phyloP scores from a whole-genome alignment of 805 yeast genomes.

The Nakazawaea anatomiae region DNA sequence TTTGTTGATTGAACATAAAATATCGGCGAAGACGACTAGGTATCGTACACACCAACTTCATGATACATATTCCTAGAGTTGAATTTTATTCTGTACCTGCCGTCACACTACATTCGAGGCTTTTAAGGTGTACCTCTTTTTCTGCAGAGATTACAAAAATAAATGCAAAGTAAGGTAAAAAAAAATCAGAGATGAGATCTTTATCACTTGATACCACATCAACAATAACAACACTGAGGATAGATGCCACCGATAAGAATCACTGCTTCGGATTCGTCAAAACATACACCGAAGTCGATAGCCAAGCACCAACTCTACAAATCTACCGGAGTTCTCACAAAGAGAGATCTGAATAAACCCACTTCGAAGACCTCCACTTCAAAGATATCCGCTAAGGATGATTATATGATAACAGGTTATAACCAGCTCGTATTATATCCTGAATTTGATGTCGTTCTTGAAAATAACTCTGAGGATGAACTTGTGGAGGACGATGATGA shows the following conservation, averaged over 20 bases:
- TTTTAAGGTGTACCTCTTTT: too few relatives aligned
- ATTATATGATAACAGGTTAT: slow-evolving; percentile 6
- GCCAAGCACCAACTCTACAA: slow-evolving; percentile 5
- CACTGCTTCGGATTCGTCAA: slow-evolving; percentile 9
- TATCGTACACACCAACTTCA: too few relatives aligned
- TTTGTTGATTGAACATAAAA: too few relatives aligned
- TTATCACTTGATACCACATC: not conserved
- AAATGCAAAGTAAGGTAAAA: not conserved
- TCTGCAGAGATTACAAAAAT: too few relatives aligned
- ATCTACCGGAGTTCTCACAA: slow-evolving; percentile 1
- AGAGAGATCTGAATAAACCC: not conserved
- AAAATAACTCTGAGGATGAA: not conserved
- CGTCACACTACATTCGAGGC: too few relatives aligned
- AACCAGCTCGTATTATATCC: slow-evolving; percentile 5
- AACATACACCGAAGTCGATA: slow-evolving; percentile 9
- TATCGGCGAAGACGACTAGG: too few relatives aligned
- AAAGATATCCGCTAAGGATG: not conserved
- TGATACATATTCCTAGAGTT: too few relatives aligned
- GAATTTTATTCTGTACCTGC: too few relatives aligned
- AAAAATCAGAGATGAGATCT: not conserved
- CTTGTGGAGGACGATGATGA: not conserved
- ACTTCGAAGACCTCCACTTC: not conserved
- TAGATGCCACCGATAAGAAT: slow-evolving; percentile 8
- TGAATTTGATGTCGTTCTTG: not conserved
- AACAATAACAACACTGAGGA: not conserved